These are phyloP conservation scores for Streptanthus diversifolius DNA, from an alignment of 345 rosid species.

Conservation along the genomic window DNA sequence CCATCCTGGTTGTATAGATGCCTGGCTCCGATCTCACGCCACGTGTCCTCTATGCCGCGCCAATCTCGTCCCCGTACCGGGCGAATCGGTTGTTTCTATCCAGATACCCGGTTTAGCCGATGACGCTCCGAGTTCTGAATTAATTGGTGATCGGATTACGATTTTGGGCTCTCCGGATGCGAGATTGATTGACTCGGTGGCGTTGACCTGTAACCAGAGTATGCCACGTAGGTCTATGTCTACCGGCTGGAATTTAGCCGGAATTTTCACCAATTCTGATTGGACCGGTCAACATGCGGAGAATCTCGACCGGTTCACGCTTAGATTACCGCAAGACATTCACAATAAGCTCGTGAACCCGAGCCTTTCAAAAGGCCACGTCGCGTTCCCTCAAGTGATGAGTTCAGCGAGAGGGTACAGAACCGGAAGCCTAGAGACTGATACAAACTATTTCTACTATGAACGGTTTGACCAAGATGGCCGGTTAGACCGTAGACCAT, in stretches of 20 bases:
- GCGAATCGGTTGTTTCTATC: constrained; percentile 32
- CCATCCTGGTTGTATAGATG: constrained; percentile 72
- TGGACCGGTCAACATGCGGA: constrained; percentile 57
- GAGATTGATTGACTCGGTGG: constrained; percentile 28
- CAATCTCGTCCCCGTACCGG: constrained; percentile 53
- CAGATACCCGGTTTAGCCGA: constrained; percentile 25
- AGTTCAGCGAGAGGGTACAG: constrained; percentile 62
- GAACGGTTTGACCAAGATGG: constrained; percentile 50
- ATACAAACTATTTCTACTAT: constrained; percentile 32
- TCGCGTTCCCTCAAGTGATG: constrained; percentile 50
- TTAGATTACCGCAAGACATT: constrained; percentile 61
- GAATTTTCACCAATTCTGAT: constrained; percentile 52
- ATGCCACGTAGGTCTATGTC: constrained; percentile 57
- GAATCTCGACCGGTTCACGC: constrained; percentile 64
- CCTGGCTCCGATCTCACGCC: constrained; percentile 66
- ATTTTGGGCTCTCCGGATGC: constrained; percentile 29
- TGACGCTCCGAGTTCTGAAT: constrained; percentile 1
- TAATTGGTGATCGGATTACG: background rate
- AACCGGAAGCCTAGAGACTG: constrained; percentile 41
- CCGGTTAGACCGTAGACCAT: constrained; percentile 40
- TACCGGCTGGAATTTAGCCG: constrained; percentile 56
- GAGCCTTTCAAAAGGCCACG: constrained; percentile 43
- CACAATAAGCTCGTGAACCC: constrained; percentile 43
- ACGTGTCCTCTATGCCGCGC: constrained; percentile 92
- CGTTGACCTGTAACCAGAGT: constrained; percentile 28